These are phyloP conservation scores for Lathyrus aphaca DNA, from an alignment of 306 rosid genomes.

Conservation along the genomic window DNA sequence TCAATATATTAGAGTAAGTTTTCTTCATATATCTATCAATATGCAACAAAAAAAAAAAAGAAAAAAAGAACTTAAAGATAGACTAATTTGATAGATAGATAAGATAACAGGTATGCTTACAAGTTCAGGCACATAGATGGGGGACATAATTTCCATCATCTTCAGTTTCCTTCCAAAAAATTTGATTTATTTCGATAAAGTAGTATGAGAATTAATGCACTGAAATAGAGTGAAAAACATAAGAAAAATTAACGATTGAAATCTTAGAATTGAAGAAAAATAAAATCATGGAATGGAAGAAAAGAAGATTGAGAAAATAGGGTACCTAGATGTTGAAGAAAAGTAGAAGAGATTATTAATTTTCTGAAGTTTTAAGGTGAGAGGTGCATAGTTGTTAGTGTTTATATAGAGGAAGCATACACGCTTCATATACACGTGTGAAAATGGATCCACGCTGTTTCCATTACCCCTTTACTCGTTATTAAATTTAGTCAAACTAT, in stretches of 20 bases:
- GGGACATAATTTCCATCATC: conserved; percentile 44
- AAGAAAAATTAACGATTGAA: background rate
- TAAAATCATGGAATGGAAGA: background rate
- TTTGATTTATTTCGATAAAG: background rate
- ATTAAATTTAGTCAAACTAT: conserved; percentile 50
- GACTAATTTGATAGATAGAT: background rate
- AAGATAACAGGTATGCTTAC: conserved; percentile 37
- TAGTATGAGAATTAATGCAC: background rate
- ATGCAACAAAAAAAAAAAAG: background rate
- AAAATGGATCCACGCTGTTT: conserved; percentile 23
- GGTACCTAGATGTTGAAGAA: conserved; percentile 32
- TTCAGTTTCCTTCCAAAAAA: background rate
- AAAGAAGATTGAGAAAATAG: conserved; percentile 18
- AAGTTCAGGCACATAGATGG: conserved; percentile 42
- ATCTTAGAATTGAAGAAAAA: background rate
- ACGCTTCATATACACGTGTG: conserved; percentile 49
- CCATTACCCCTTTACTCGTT: conserved; percentile 19
- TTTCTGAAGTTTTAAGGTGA: background rate
- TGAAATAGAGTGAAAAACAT: conserved; percentile 1
- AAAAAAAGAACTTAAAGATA: background rate
- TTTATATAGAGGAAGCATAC: conserved; percentile 37
- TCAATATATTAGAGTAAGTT: background rate
- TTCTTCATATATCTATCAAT: background rate
- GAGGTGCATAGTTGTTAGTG: background rate
- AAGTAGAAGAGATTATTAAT: background rate